Evolutionary conservation across 2,329 filamentous ascomycete genomes (phyloP).

Genomic region (Nectriaceae sp.): DNA sequence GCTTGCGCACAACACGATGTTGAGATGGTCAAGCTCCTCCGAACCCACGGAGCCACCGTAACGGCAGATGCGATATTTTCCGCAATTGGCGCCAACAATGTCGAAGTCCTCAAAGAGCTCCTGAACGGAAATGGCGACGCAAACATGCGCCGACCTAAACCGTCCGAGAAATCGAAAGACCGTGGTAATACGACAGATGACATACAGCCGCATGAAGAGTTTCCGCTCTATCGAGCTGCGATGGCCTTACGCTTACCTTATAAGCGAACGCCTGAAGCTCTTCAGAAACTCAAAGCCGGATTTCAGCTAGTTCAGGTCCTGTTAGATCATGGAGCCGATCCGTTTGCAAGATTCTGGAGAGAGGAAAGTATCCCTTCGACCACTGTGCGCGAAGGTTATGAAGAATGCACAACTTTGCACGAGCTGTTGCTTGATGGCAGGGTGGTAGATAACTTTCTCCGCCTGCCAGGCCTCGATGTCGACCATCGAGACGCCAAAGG

Average conservation of each 20-base stretch:
- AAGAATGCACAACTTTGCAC: slow-evolving; percentile 10
- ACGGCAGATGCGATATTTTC: slow-evolving; percentile 1
- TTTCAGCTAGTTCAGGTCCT: too few relatives aligned
- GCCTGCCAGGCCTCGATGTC: slow-evolving; percentile 10
- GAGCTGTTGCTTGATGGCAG: slow-evolving; percentile 5
- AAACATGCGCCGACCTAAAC: neutral
- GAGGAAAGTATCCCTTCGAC: slow-evolving; percentile 8
- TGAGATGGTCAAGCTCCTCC: slow-evolving; percentile 10
- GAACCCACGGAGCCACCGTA: slow-evolving; percentile 13
- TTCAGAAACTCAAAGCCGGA: too few relatives aligned
- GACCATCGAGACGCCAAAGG: slow-evolving; percentile 12
- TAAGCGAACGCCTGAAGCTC: too few relatives aligned
- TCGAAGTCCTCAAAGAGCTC: slow-evolving; percentile 5
- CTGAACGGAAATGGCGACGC: slow-evolving; percentile 7
- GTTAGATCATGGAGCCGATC: neutral
- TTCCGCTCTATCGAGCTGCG: too few relatives aligned
- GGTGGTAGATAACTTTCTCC: slow-evolving; percentile 9
- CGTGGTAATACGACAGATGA: neutral
- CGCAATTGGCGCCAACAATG: neutral
- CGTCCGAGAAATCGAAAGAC: too few relatives aligned
- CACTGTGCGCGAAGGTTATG: slow-evolving; percentile 3
- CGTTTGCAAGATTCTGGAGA: neutral
- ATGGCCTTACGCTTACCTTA: too few relatives aligned
- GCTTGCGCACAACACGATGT: slow-evolving; percentile 3
- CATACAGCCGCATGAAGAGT: too few relatives aligned